Evolutionary conservation across 345 rosid genomes (phyloP), one percentile per base, ranked within the genome.

Genomic region (Aquilaria yunnanensis): DNA sequence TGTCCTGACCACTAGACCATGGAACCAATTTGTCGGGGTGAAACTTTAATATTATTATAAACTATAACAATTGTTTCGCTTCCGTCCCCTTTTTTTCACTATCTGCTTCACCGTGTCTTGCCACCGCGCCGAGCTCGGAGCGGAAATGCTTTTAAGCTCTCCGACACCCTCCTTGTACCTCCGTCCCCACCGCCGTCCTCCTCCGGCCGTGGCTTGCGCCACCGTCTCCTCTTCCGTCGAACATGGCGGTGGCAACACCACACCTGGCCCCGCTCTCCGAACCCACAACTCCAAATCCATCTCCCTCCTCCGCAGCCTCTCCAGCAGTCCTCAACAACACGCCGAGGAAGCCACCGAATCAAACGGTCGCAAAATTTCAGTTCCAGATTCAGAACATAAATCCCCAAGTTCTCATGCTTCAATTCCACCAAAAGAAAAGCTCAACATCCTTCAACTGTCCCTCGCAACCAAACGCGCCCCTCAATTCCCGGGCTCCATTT

Each of bases 1-100:
- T 82, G 90, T 83, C 92, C 94, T 85, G 56, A 85, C 94, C 92
- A 79, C 94, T 87, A 83, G 95, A 83, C 89, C 86, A 85, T 85
- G 78, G 86, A 75, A 81, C 88, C 88, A 4, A 0, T 41, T 1
- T 62, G 66, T 6, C 23, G 23, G 23, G 23, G 0, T 23, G 23
- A 23, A 23, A 23, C 23, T 23, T 23, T 23, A 23, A 23, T 23
- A 23, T 23, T 23, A 23, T 23, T n/a, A 23, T 29, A n/a, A 11
- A 54, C 2, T n/a, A 54, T 11, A 8, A 30, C 4, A 53, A 14
- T 12, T 0, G 0, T 16, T 12, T 29, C 23, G 57, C 32, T 37
- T 23, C 23, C 23, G 23, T 23, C 23, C 56, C 14, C 32, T 53
- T 5, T 4, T 33, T 32, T 33, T 56, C 32, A 32, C 60, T 29